These are phyloP conservation scores for Fusarium sp. DNA, from an alignment of 2,329 filamentous ascomycete genomes.

Conservation along the genomic window DNA sequence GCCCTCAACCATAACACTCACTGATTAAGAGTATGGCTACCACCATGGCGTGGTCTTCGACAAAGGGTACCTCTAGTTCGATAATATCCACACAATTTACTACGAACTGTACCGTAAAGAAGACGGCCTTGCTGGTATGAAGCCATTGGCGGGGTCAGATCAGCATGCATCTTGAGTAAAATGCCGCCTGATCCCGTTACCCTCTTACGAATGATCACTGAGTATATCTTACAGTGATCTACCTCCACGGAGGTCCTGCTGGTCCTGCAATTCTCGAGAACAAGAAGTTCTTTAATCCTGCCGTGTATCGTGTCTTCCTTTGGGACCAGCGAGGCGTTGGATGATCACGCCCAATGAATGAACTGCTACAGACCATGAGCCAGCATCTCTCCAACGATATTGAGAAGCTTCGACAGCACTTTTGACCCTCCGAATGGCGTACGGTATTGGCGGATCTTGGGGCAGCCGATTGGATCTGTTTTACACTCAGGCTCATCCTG, in stretches of 20 bases:
- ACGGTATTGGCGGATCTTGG: not conserved
- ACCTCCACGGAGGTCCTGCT: not conserved
- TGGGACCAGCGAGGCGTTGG: not conserved
- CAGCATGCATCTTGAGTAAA: not conserved
- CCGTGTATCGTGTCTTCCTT: not conserved
- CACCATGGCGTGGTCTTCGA: not conserved
- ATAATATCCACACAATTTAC: not conserved
- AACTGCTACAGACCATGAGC: not conserved
- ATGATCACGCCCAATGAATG: not conserved
- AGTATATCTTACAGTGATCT: not conserved
- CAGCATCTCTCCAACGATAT: not conserved
- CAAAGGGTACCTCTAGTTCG: accelerated
- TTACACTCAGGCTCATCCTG: too few relatives aligned
- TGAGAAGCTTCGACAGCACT: too few relatives aligned
- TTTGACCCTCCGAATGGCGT: too few relatives aligned
- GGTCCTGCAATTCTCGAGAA: not conserved
- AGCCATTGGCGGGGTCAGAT: not conserved
- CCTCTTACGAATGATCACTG: too few relatives aligned
- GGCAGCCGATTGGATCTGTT: not conserved
- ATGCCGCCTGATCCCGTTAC: too few relatives aligned
- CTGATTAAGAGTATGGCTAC: not conserved
- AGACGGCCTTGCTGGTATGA: not conserved
- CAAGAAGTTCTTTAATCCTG: not conserved
- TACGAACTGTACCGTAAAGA: not conserved
- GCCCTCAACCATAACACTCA: not conserved